A percentile compares a stretch with the other conserved stretches of the same genome.
These are phyloP conservation scores for Mycena latifolia DNA, from an alignment of 768 basidiomycete species.

Conservation along the genomic window DNA sequence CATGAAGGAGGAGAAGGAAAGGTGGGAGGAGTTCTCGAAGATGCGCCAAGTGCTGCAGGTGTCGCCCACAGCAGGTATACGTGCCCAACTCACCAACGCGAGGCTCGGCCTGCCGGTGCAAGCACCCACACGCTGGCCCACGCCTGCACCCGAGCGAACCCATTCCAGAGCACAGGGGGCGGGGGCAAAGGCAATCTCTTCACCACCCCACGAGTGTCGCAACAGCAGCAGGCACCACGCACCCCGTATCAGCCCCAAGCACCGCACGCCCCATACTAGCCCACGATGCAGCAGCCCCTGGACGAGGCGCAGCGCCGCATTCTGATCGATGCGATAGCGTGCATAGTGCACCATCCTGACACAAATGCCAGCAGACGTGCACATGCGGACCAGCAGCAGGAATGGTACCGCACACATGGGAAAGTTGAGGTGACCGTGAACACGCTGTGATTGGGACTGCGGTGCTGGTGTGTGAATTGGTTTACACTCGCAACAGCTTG, in stretches of 20 bases:
- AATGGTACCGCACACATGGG: constrained; percentile 4
- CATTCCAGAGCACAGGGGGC: constrained; percentile 1
- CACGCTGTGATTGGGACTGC: constrained; percentile 26
- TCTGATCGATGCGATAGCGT: not conserved
- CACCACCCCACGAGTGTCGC: not conserved
- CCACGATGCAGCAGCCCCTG: not conserved
- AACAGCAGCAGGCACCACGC: constrained; percentile 3
- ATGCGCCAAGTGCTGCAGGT: constrained; percentile 2
- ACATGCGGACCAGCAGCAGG: constrained; percentile 17
- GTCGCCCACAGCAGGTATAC: constrained; percentile 9
- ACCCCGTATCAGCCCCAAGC: constrained; percentile 3
- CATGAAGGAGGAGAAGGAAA: constrained; percentile 14
- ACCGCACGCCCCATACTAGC: constrained; percentile 3
- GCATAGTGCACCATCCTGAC: constrained; percentile 6
- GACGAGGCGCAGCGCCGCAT: not conserved
- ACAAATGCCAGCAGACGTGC: not conserved
- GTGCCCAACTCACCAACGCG: constrained; percentile 3
- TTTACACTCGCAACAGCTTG: no score
- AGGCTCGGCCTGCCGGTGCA: not conserved
- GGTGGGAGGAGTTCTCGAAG: not conserved
- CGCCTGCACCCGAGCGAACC: not conserved
- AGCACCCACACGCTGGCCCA: not conserved
- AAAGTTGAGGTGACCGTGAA: not conserved
- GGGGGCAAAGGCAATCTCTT: constrained; percentile 14
- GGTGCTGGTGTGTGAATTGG: no score